Evolutionary conservation across 2,329 filamentous ascomycete genomes (phyloP).

Genomic region (Sporothrix curviconia): DNA sequence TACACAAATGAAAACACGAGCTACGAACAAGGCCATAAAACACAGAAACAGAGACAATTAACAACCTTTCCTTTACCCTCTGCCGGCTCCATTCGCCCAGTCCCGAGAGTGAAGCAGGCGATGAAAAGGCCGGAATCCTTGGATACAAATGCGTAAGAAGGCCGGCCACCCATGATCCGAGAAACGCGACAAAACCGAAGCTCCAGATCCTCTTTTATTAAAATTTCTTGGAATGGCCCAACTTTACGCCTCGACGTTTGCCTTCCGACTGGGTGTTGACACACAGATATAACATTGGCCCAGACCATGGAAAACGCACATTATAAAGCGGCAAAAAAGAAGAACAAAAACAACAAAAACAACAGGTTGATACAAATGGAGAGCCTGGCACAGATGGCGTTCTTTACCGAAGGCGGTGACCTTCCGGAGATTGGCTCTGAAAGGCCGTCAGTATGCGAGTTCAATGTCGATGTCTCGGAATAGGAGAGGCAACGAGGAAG

Average conservation of each 20-base stretch:
- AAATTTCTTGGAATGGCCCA: too few species aligned
- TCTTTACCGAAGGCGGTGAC: conserved; percentile 12
- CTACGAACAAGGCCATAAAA: too few species aligned
- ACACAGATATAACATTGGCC: too few species aligned
- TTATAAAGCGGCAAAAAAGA: not conserved
- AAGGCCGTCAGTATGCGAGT: not conserved
- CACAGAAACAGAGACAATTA: too few species aligned
- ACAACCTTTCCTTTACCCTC: too few species aligned
- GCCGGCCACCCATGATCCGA: not conserved
- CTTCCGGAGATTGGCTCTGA: conserved; percentile 11
- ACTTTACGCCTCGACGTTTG: too few species aligned
- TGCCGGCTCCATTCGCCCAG: not conserved
- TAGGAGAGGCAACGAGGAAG: not conserved
- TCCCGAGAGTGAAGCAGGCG: not conserved
- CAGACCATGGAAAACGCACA: not conserved
- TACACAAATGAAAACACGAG: too few species aligned
- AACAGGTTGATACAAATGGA: too few species aligned
- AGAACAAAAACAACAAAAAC: too few species aligned
- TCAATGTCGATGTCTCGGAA: not conserved
- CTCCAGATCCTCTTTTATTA: too few species aligned
- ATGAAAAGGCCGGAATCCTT: not conserved
- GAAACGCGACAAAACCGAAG: too few species aligned
- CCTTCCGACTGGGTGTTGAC: too few species aligned
- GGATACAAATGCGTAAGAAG: not conserved
- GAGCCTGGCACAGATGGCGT: not conserved